phyloP scores from a whole-genome alignment of 2,329 filamentous ascomycete species.

The Salinomyces thailandicus region DNA sequence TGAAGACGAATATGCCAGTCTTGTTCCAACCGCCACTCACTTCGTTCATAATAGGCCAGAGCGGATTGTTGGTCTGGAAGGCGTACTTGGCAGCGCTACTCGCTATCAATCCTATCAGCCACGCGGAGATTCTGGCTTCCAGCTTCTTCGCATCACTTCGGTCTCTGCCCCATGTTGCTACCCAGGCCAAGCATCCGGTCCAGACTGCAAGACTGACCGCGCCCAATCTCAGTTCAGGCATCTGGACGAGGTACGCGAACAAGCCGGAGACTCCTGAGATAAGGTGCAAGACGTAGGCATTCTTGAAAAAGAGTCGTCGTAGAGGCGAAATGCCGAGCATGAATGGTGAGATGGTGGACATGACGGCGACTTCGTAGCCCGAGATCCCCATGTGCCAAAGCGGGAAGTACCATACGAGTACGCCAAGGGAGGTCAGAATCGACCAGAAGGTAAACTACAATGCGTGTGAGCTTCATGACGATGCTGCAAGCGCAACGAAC shows the following conservation, averaged over 20 bases:
- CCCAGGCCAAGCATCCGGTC: slow-evolving; percentile 75
- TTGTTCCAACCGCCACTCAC: slow-evolving; percentile 90
- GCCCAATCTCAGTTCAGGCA: slow-evolving; percentile 67
- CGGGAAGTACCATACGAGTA: slow-evolving; percentile 95
- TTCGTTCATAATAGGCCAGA: slow-evolving; percentile 90
- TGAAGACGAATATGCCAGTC: slow-evolving; percentile 62
- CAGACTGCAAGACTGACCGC: slow-evolving; percentile 70
- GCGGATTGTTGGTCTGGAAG: slow-evolving; percentile 86
- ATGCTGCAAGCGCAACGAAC: too few species aligned
- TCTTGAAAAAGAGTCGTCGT: slow-evolving; percentile 55
- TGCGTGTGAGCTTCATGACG: too few species aligned
- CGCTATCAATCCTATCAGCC: slow-evolving; percentile 68
- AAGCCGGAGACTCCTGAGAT: slow-evolving; percentile 73
- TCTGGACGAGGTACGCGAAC: slow-evolving; percentile 63
- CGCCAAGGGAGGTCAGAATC: slow-evolving; percentile 75
- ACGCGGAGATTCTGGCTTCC: slow-evolving; percentile 72
- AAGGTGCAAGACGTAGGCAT: slow-evolving; percentile 54
- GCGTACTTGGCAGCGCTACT: slow-evolving; percentile 88
- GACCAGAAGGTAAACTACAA: slow-evolving; percentile 94
- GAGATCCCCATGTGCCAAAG: slow-evolving; percentile 99
- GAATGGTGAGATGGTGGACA: slow-evolving; percentile 72
- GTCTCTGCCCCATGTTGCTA: slow-evolving; percentile 69
- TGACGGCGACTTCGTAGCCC: slow-evolving; percentile 82
- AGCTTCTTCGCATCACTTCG: slow-evolving; percentile 62
- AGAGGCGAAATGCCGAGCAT: slow-evolving; percentile 62